Conservation (phyloP, 108 stramenopile species). For the Cyclotella distinguenda region DNA sequence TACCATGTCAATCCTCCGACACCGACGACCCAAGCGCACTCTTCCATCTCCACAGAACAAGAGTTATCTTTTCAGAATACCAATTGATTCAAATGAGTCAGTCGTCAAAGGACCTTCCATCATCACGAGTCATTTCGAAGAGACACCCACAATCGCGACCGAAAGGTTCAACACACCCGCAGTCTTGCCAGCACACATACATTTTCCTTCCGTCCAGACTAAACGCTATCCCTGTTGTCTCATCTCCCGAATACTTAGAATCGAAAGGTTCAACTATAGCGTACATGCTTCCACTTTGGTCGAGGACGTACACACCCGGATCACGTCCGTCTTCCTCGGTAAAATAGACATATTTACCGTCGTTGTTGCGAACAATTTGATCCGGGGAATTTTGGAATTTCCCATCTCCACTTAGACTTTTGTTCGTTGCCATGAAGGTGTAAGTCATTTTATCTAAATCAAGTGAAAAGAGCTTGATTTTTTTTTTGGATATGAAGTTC, state of each 20-base stretch:
- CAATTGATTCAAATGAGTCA: no score
- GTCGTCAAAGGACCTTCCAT: conserved; percentile 45
- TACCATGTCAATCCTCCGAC: no score
- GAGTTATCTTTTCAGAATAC: no score
- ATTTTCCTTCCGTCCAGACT: conserved; percentile 54
- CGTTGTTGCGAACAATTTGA: conserved; percentile 49
- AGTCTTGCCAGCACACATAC: conserved; percentile 36
- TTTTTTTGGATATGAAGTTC: conserved; percentile 53
- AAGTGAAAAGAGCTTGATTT: conserved; percentile 29
- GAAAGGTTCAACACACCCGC: conserved; percentile 24
- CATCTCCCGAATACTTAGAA: conserved; percentile 28
- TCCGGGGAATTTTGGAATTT: conserved; percentile 49
- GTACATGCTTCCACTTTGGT: conserved; percentile 17
- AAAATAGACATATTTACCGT: conserved; percentile 52
- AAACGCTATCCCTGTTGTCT: conserved; percentile 75
- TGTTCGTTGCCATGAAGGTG: conserved; percentile 9
- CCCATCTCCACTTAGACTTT: conserved; percentile 21
- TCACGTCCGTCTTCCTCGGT: conserved; percentile 67
- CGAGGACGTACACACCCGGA: conserved; percentile 45
- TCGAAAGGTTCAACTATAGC: conserved; percentile 47
- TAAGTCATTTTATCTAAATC: conserved; percentile 41
- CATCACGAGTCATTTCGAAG: conserved; percentile 38
- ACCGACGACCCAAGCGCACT: no score
- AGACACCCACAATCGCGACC: conserved; percentile 38
- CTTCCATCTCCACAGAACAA: no score